Base-by-base conservation (phyloP, 2,329 filamentous ascomycete species). In the Neopestalotiopsis sp. region DNA sequence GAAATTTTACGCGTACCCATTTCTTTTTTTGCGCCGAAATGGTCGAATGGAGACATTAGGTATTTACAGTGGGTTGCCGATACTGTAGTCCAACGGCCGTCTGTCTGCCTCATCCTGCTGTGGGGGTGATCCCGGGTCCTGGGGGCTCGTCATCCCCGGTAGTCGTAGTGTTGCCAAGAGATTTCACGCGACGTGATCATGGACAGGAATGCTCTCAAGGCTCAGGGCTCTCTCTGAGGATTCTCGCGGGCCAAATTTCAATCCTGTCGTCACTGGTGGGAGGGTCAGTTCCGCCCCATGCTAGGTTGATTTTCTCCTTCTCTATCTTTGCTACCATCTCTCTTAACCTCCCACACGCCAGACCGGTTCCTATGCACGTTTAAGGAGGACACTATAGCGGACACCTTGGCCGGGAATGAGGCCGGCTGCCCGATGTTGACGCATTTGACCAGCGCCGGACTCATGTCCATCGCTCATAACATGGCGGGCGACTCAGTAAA, bases 1-100 rank as follows among this genome's bases (percentile, higher is more conserved):
- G 45, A 53, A 53, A 53, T 53, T 53, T 53, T 53, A 53, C 45
- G 17, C n/a, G 45, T 53, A 53, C 45, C 45, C 45, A 53, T 53
- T 53, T 20, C n/a, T 53, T 53, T 53, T 45, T 53, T 17, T 53
- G 45, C 45, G 45, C 45, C 45, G 45, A 53, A 53, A 53, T 53
- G 45, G 45, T 17, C 9, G n/a, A 53, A 53, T 53, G 45, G 45
- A 53, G 17, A 53, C 45, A 53, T 12, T 49, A 6, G 42, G 42
- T n/a, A 17, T n/a, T 49, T 38, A 38, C 34, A 38, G 42, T 49
- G 42, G 42, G 14, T 17, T 49, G 42, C 20, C n/a, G 45, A 20
- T 53, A n/a, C n/a, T 28, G 24, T 28, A 28, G 24, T 53, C 45
- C 45, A 53, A 53, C 45, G 45, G 17, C 42, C 34, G 34, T 38